phyloP scores from a whole-genome alignment of 192 early-diverging fungal species.

The Coemansia sp. region DNA sequence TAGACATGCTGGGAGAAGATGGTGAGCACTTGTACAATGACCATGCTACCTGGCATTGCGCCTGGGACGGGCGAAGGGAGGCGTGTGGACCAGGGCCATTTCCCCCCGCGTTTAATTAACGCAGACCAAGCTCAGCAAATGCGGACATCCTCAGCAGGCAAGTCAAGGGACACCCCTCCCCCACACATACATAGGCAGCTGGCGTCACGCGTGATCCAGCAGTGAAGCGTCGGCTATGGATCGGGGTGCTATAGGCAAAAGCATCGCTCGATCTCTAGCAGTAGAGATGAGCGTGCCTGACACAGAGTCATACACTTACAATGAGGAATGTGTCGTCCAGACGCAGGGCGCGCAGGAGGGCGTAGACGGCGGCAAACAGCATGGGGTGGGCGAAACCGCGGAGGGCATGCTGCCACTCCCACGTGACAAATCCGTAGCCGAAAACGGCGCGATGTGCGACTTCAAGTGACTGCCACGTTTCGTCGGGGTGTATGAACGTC shows the following conservation, averaged over 20 bases:
- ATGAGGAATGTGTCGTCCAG: conserved; percentile 64
- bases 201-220: background rate
- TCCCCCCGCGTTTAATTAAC: background rate
- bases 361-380: conserved; percentile 81
- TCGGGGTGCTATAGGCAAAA: background rate
- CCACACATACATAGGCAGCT: background rate
- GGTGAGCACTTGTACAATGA: background rate
- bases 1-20: too few species aligned
- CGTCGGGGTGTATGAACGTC: conserved; percentile 94
- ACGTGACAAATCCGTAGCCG: conserved; percentile 90
- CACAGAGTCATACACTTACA: conserved; percentile 57
- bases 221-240: background rate
- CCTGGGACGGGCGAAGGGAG: too few species aligned
- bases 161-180: background rate
- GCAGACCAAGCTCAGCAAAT: background rate
- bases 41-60: background rate
- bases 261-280: background rate
- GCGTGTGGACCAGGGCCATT: background rate
- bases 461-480: conserved; percentile 97
- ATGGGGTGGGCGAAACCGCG: conserved; percentile 85
- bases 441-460: conserved; percentile 87
- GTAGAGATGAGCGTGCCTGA: background rate
- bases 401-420: conserved; percentile 89
- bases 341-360: conserved; percentile 59
- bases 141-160: background rate